Conservation (phyloP, 345 rosid genomes). For the Gossypium arboreum region DNA sequence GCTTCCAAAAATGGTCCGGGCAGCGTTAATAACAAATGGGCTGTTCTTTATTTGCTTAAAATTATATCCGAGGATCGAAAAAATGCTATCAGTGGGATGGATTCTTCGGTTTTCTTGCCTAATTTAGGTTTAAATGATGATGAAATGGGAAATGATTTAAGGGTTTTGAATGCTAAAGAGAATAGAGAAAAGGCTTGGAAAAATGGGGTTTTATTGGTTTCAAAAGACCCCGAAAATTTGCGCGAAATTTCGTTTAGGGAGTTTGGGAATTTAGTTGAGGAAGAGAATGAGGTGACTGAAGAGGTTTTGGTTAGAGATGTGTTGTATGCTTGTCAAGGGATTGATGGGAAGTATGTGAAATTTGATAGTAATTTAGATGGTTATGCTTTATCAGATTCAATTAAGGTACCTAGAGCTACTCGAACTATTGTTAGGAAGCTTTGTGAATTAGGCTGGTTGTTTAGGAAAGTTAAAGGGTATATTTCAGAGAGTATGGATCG, state of each 20-base stretch:
- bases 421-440: conserved; percentile 72
- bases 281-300: conserved; percentile 85
- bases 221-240: conserved; percentile 73
- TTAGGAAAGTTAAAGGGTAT: conserved; percentile 77
- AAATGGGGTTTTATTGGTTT: conserved; percentile 72
- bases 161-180: conserved; percentile 30
- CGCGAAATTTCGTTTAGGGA: conserved; percentile 76
- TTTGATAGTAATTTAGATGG: conserved; percentile 64
- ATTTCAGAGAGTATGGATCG: conserved; percentile 71
- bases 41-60: conserved; percentile 77
- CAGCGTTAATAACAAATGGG: conserved; percentile 86
- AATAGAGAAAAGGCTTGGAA: conserved; percentile 42
- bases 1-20: conserved; percentile 87
- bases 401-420: conserved; percentile 69
- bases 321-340: conserved; percentile 86
- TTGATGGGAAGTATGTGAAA: conserved; percentile 84
- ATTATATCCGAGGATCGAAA: conserved; percentile 69
- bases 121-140: conserved; percentile 34
- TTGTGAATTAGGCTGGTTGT: conserved; percentile 95
- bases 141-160: conserved; percentile 25
- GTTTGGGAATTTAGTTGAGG: conserved; percentile 55
- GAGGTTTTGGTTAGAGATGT: conserved; percentile 88
- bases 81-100: conserved; percentile 31
- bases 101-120: conserved; percentile 51
- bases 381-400: conserved; percentile 48